Evolutionary conservation across 2,329 filamentous ascomycete genomes (phyloP), one percentile per base, ranked within the genome.

Genomic region (Didymella segeticola): DNA sequence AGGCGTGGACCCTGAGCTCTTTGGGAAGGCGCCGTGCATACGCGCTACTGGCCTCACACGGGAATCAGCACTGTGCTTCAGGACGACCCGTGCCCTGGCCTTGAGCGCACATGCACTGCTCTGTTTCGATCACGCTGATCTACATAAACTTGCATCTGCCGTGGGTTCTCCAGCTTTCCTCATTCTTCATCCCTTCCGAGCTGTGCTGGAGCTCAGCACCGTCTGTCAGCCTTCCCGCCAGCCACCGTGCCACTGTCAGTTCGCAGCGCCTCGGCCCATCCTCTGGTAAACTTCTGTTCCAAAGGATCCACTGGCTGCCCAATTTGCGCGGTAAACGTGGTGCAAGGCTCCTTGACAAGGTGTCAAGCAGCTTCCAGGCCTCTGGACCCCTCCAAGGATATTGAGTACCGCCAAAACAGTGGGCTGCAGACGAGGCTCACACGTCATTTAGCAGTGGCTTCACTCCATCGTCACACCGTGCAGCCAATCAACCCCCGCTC

Each of bases 321-420:
- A 46, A 61, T 48, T 38, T 65, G 52, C 56, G 58, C 61, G 47
- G 53, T 38, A 58, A 85, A 86, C 43, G 79, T 78, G 57, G 86
- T 82, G 55, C 87, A 86, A 87, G 68, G 88, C 85, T 60, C 79
- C 95, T 62, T 79, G 51, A 54, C 51, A 48, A 49, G 33, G 45
- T 88, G 45, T 84, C 91, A 67, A 83, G 87, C 63, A 85, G 36
- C 51, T 59, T 51, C 46, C 45, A 54, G 57, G 33, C 49, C 47
- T 47, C 48, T 57, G 53, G 60, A 43, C 52, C 56, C 48, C 37
- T 46, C 47, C 48, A 57, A 42, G 52, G 54, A 56, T 46, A 53
- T 47, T 38, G 47, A 55, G 52, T 47, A 53, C 48, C 54, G 59
- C 57, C 53, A 53, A 42, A 42, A 56, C 29, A 31, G 43, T 53